phyloP scores from a whole-genome alignment of 164 flowering plant genomes.

The Liriodendron chinense region DNA sequence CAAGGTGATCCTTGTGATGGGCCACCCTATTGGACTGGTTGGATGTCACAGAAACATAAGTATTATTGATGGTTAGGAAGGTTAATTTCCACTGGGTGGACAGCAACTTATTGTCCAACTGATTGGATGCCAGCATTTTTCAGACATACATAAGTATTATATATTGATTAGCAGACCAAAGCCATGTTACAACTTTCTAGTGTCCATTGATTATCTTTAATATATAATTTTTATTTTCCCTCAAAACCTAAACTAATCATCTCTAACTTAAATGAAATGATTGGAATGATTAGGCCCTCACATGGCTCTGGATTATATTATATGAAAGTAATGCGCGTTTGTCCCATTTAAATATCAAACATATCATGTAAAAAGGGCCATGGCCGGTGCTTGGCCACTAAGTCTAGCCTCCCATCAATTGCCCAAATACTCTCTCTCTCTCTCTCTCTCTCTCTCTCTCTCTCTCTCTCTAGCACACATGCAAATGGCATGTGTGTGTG shows the following conservation, averaged over 20 bases:
- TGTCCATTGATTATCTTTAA: not conserved
- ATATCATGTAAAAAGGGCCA: not conserved
- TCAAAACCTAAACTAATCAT: conserved; percentile 6
- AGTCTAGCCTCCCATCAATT: not conserved
- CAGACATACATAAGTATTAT: not conserved
- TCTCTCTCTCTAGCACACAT: too few species aligned
- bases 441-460: not conserved
- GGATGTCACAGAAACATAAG: too few species aligned
- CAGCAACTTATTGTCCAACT: too few species aligned
- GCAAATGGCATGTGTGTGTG: too few species aligned
- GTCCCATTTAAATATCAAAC: not conserved
- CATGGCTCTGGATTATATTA: conserved; percentile 17
- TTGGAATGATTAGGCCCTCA: conserved; percentile 19
- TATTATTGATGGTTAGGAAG: too few species aligned
- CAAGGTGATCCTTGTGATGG: too few species aligned
- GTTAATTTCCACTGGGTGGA: too few species aligned
- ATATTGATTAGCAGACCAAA: not conserved
- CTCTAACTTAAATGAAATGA: conserved; percentile 13
- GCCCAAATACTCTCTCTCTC: not conserved
- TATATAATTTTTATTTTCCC: not conserved
- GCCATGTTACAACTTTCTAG: not conserved
- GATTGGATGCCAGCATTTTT: too few species aligned
- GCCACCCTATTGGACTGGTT: too few species aligned
- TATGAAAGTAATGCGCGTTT: conserved; percentile 12
- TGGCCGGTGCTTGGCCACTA: conserved; percentile 6